Conservation (phyloP, 805 yeast genomes). For the Blastobotrys parvus region DNA sequence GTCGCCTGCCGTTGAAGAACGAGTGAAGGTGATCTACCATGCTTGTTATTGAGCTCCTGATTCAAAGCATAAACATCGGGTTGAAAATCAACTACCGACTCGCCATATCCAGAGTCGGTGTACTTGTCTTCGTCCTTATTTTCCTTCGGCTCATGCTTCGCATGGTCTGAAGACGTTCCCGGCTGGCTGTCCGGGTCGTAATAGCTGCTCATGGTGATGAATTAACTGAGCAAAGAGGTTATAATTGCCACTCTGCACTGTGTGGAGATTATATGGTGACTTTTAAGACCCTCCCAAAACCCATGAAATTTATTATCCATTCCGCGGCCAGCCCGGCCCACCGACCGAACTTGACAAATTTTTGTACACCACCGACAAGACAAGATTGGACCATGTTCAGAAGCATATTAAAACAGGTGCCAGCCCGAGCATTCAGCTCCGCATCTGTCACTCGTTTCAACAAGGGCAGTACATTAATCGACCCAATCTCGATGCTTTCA, state of each 20-base stretch:
- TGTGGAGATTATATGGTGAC: too few species aligned
- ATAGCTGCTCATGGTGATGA: too few species aligned
- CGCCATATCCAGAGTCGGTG: conserved; percentile 3
- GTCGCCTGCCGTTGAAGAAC: conserved; percentile 31
- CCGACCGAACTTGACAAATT: too few species aligned
- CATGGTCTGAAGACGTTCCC: conserved; percentile 3
- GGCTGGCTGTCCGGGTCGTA: conserved; percentile 5
- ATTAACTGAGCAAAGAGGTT: too few species aligned
- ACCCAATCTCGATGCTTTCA: conserved; percentile 9
- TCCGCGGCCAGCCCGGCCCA: too few species aligned
- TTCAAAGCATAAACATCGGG: conserved; percentile 23
- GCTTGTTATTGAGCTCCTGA: conserved; percentile 17
- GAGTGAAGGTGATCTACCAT: conserved; percentile 15
- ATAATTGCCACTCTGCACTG: too few species aligned
- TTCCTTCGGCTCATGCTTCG: too few species aligned
- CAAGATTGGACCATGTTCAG: too few species aligned
- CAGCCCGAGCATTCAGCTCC: background rate
- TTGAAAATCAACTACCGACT: conserved; percentile 5
- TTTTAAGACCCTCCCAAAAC: too few species aligned
- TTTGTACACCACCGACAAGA: too few species aligned
- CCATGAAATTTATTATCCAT: too few species aligned
- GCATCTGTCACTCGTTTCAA: background rate
- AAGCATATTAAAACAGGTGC: background rate
- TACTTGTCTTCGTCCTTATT: background rate
- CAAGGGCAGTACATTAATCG: background rate